Base-by-base conservation (phyloP, 495 filamentous ascomycete genomes). In the Hyaloscypha hepaticicola region DNA sequence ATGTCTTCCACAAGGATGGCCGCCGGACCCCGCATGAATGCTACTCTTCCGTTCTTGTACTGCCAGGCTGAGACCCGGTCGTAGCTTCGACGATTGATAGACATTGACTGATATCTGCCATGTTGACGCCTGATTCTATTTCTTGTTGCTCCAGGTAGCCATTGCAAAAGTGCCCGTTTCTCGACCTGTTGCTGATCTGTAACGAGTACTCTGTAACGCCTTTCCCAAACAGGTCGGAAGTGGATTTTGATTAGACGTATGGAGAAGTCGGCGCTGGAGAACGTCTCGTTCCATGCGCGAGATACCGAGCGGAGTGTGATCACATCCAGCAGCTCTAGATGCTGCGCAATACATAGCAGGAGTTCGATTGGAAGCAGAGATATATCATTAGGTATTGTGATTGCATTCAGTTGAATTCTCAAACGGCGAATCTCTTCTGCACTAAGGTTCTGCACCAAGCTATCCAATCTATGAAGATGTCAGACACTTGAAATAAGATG, bases 31-130 rank as follows among this genome's bases (percentile, higher is more conserved):
- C 69, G 41, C 50, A 38, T 4, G 41, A 53, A 38, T 4, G 63
- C 69, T 50, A 72, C 26, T 22, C 69, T 69, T 22, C 69, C 69
- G 33, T 53, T 63, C 16, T 34, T 58, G 55, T 66, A 68, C 34
- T 65, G 64, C 26, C 8, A 31, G 33, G 38, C 29, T 11, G 41
- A 29, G 31, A 27, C 24, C 26, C 22, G n/a, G 26, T 22, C 31
- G 19, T 34, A n/a, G n/a, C n/a, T 21, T 55, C 59, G 50, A 19
- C 50, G 26, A 33, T 58, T 60, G 3, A 41, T 53, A 9, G 49
- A 59, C 29, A 64, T 64, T 8, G 65, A 66, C n/a, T 22, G n/a
- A 38, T 66, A 66, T 2, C 53, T 11, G 22, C 69, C 65, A 28
- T 55, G 65, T 9, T 21, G 34, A 49, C 66, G 60, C 55, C 56